Evolutionary conservation across 495 filamentous ascomycete genomes (phyloP).

Genomic region (Evernia prunastri): DNA sequence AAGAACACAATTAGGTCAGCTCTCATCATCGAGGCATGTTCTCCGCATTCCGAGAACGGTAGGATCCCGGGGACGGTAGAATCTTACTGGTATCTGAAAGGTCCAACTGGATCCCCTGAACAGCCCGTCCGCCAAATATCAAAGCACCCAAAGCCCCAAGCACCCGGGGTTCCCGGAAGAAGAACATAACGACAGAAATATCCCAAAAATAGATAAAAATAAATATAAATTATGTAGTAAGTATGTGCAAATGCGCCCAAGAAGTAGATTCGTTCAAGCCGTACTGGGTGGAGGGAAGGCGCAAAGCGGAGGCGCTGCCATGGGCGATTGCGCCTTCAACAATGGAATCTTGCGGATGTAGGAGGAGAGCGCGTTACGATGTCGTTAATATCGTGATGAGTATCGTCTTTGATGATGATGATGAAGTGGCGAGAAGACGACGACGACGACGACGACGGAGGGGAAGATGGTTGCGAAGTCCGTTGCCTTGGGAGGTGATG

Average conservation of each 20-base stretch:
- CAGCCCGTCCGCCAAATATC: constrained; percentile 16
- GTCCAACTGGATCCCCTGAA: constrained; percentile 22
- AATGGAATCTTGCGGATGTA: neutral
- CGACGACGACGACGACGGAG: neutral
- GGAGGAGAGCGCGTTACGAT: neutral
- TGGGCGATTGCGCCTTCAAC: constrained; percentile 13
- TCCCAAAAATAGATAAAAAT: constrained; percentile 5
- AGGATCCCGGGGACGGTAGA: neutral
- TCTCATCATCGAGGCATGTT: neutral
- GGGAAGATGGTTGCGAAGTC: neutral
- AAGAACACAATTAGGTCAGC: constrained; percentile 3
- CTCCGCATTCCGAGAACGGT: neutral
- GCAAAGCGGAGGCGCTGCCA: constrained; percentile 22
- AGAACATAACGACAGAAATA: constrained; percentile 17
- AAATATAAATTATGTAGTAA: constrained; percentile 7
- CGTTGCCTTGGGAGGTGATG: constrained; percentile 3
- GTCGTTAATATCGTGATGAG: neutral
- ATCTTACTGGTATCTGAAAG: constrained; percentile 22
- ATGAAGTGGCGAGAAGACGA: neutral
- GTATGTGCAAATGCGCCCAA: constrained; percentile 8
- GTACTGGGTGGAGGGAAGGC: neutral
- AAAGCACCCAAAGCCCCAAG: constrained; percentile 17
- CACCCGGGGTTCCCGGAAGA: constrained; percentile 3
- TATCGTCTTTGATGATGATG: neutral
- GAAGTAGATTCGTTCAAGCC: neutral